These are phyloP conservation scores for Penstemon davidsonii DNA, from an alignment of 257 asterid genomes.

Conservation along the genomic window DNA sequence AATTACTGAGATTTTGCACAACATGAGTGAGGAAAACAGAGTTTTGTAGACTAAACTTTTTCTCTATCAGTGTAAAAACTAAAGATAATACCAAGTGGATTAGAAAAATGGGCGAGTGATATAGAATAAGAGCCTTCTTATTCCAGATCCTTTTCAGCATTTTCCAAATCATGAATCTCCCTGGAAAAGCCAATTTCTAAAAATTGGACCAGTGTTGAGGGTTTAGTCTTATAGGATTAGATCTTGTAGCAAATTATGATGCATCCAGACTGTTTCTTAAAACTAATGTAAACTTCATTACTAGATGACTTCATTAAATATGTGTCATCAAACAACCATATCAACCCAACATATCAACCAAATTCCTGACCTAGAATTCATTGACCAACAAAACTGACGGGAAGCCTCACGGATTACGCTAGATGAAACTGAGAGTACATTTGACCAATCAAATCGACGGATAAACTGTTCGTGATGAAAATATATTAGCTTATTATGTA, in stretches of 20 bases:
- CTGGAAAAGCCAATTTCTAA: too few species aligned
- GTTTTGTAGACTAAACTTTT: too few species aligned
- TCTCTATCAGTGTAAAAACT: too few species aligned
- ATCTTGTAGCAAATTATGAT: background rate
- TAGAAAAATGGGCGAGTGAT: too few species aligned
- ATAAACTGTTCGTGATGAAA: background rate
- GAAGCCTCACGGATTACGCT: background rate
- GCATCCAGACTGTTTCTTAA: background rate
- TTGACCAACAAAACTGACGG: slow-evolving; percentile 7
- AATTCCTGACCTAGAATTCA: slow-evolving; percentile 1
- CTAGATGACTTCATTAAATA: too few species aligned
- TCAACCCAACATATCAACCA: slow-evolving; percentile 13
- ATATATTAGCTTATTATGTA: slow-evolving; percentile 5
- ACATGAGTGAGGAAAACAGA: too few species aligned
- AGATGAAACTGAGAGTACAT: background rate
- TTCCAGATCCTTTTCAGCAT: background rate
- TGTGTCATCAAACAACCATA: background rate
- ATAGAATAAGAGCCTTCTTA: too few species aligned
- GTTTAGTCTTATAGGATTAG: too few species aligned
- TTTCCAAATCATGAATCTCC: too few species aligned
- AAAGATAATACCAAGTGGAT: too few species aligned
- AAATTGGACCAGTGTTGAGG: too few species aligned
- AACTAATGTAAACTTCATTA: background rate
- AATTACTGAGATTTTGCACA: too few species aligned
- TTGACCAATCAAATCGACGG: background rate